These are phyloP conservation scores for Sinapis alba DNA, from an alignment of 441 rosid species.

Conservation along the genomic window DNA sequence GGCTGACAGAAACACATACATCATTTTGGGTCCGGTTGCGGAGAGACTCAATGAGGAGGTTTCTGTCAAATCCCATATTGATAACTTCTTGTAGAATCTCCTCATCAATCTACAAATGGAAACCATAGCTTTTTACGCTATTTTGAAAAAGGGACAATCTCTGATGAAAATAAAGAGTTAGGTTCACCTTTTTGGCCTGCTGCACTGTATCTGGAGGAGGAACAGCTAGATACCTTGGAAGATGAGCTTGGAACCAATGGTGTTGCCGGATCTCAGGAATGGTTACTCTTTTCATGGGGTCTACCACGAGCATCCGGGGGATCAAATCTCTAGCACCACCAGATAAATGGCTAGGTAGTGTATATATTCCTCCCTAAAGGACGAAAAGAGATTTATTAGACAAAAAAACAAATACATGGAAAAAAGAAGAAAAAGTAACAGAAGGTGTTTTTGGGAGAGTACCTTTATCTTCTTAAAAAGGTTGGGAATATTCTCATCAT, in stretches of 20 bases:
- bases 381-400: background rate
- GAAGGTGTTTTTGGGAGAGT: background rate
- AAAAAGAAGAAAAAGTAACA: background rate
- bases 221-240: background rate
- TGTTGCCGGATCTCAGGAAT: background rate
- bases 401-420: background rate
- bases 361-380: background rate
- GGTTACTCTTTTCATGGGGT: slow-evolving; percentile 7
- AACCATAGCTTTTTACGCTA: background rate
- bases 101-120: slow-evolving; percentile 78
- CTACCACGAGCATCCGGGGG: slow-evolving; percentile 1
- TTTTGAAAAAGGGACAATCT: background rate
- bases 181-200: slow-evolving; percentile 7
- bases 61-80: slow-evolving; percentile 84
- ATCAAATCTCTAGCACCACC: slow-evolving; percentile 5
- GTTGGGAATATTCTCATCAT: background rate
- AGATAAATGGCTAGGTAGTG: background rate
- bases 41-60: slow-evolving; percentile 76
- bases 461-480: slow-evolving; percentile 2
- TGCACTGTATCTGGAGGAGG: background rate
- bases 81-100: slow-evolving; percentile 93
- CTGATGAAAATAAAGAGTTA: background rate
- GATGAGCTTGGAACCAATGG: slow-evolving; percentile 3
- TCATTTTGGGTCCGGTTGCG: slow-evolving; percentile 81
- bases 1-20: slow-evolving; percentile 44